Conservation (phyloP, 306 rosid species). For the Hippophae gyantsensis region DNA sequence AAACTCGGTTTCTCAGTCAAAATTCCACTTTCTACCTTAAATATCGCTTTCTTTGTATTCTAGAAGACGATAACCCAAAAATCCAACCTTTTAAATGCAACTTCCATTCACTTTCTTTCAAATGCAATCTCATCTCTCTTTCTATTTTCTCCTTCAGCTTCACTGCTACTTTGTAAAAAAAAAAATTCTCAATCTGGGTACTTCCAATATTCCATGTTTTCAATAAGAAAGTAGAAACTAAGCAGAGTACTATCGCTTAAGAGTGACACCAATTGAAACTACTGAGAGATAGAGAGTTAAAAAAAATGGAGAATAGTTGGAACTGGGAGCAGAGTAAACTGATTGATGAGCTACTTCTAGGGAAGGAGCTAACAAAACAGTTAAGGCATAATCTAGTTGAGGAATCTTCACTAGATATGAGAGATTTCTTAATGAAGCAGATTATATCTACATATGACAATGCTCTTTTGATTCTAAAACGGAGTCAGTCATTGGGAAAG, state of each 20-base stretch:
- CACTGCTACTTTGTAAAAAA: constrained; percentile 1
- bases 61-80: not conserved
- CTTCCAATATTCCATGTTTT: not conserved
- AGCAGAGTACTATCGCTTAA: not conserved
- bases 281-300: not conserved
- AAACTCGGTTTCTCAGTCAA: constrained; percentile 52
- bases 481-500: constrained; percentile 31
- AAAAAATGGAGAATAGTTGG: constrained; percentile 38
- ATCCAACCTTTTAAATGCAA: constrained; percentile 21
- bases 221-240: not conserved
- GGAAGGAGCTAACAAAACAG: constrained; percentile 61
- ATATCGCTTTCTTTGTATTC: not conserved
- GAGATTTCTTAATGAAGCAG: constrained; percentile 42
- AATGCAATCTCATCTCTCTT: constrained; percentile 6
- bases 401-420: constrained; percentile 28
- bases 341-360: constrained; percentile 48
- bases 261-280: not conserved
- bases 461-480: constrained; percentile 48
- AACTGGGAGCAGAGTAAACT: constrained; percentile 49
- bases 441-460: constrained; percentile 60
- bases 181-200: constrained; percentile 7
- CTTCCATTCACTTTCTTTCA: constrained; percentile 3
- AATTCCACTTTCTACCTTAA: constrained; percentile 22
- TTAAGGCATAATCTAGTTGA: constrained; percentile 34
- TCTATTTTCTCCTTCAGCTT: constrained; percentile 7